phyloP scores from a whole-genome alignment of 2,329 filamentous ascomycete genomes.

The Myriangium duriaei region DNA sequence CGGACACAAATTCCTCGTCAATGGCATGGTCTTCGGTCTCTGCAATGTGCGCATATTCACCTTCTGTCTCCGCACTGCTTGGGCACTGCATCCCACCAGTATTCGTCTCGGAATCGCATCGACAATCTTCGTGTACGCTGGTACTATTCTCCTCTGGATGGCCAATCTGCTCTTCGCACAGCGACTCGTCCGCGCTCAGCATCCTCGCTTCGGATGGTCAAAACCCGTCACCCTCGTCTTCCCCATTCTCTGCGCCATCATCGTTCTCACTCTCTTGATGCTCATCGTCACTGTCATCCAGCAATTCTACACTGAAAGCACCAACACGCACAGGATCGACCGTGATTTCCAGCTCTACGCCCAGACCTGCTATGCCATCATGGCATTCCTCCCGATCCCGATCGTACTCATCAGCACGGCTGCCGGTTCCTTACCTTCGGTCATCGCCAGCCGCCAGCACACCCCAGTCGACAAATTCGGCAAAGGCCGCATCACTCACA shows the following conservation, averaged over 20 bases:
- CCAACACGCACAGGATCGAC: constrained; percentile 37
- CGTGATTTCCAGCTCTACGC: constrained; percentile 53
- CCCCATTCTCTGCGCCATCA: constrained; percentile 44
- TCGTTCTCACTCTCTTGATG: constrained; percentile 50
- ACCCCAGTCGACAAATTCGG: constrained; percentile 49
- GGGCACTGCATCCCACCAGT: constrained; percentile 36
- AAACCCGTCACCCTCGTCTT: constrained; percentile 40
- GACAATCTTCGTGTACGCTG: constrained; percentile 58
- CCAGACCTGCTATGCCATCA: constrained; percentile 47
- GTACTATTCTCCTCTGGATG: constrained; percentile 62
- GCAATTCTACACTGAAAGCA: constrained; percentile 52
- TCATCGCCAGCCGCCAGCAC: constrained; percentile 14
- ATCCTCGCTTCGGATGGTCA: constrained; percentile 60
- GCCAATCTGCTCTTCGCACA: constrained; percentile 68
- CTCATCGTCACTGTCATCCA: constrained; percentile 54
- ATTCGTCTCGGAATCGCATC: constrained; percentile 43
- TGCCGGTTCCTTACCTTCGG: constrained; percentile 27
- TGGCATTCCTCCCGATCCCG: constrained; percentile 55
- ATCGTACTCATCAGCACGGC: constrained; percentile 38
- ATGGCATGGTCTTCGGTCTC: constrained; percentile 41
- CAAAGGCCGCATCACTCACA: constrained; percentile 51
- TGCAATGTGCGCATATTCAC: constrained; percentile 38
- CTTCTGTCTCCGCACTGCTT: constrained; percentile 41
- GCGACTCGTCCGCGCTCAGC: constrained; percentile 59
- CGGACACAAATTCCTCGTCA: constrained; percentile 49